Evolutionary conservation across 1,284 basidiomycete genomes (phyloP).

Genomic region (Rhodotorula mucilaginosa): DNA sequence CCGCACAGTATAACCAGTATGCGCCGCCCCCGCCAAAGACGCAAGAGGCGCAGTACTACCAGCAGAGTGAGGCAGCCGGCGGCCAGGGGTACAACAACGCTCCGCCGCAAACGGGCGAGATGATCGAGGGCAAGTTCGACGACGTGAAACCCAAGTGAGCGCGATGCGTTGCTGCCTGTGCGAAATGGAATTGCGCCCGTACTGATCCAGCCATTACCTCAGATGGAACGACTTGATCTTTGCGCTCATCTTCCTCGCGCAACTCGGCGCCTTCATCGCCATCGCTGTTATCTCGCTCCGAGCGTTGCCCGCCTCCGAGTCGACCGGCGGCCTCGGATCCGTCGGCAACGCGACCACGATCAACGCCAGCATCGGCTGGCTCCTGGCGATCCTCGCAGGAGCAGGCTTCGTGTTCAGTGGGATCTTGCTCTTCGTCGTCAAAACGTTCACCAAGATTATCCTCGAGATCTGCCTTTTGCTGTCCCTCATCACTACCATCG

Average conservation of each 20-base stretch:
- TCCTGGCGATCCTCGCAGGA: constrained; percentile 30
- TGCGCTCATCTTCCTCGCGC: constrained; percentile 48
- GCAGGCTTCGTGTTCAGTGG: constrained; percentile 32
- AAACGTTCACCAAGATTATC: constrained; percentile 68
- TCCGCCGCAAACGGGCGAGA: constrained; percentile 12
- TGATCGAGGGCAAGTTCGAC: constrained; percentile 33
- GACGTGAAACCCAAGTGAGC: constrained; percentile 36
- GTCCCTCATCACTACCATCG: constrained; percentile 51
- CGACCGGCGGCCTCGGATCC: constrained; percentile 22
- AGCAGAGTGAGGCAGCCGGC: constrained; percentile 8
- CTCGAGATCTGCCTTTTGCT: constrained; percentile 70
- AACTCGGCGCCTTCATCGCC: constrained; percentile 49
- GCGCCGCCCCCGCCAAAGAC: background rate
- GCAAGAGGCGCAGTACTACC: constrained; percentile 18
- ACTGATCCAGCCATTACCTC: background rate
- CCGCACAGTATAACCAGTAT: background rate
- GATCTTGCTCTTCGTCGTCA: constrained; percentile 38
- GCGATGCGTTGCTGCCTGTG: too few species aligned
- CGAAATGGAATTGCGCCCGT: too few species aligned
- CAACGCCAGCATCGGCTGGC: constrained; percentile 37
- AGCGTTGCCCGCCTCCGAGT: constrained; percentile 25
- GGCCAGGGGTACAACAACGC: constrained; percentile 23
- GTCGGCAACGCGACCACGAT: constrained; percentile 34
- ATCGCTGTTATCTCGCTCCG: constrained; percentile 49
- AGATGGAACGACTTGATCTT: constrained; percentile 46